Conservation (phyloP, 2,329 filamentous ascomycete species). For the Colletotrichum scovillei region DNA sequence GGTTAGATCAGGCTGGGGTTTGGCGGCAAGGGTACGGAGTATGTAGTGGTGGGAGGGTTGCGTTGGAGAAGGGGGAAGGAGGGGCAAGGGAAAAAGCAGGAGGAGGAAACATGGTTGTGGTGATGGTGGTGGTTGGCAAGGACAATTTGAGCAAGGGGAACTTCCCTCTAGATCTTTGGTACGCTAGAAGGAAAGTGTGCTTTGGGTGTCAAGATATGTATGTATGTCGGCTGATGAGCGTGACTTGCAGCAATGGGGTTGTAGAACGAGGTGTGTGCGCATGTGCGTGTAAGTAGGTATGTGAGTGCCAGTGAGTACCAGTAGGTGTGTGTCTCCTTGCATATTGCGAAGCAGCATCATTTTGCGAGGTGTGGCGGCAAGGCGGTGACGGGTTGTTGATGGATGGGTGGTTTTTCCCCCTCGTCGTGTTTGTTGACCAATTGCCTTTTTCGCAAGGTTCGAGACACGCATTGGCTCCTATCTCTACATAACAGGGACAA, state of each 20-base stretch:
- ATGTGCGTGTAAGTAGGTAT: no score
- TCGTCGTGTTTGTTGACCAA: conserved; percentile 14
- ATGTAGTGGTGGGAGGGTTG: no score
- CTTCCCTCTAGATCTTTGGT: neutral
- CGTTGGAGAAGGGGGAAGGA: neutral
- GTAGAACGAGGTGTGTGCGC: neutral
- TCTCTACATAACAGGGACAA: neutral
- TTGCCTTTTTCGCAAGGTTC: neutral
- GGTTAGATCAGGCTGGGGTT: neutral
- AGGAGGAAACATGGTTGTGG: neutral
- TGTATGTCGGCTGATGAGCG: neutral
- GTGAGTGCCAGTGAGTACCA: neutral
- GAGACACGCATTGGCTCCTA: neutral
- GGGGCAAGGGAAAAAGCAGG: neutral
- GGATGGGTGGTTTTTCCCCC: neutral
- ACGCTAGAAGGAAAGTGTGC: neutral
- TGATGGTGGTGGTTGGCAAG: neutral
- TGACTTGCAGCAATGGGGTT: neutral
- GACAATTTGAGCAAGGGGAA: neutral
- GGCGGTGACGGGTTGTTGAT: neutral
- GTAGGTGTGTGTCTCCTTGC: neutral
- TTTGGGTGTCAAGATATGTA: neutral
- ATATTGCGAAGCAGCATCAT: neutral
- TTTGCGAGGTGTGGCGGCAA: neutral
- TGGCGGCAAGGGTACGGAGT: neutral